Evolutionary conservation across 306 rosid genomes (phyloP).

Genomic region (Leucaena leucocephala): DNA sequence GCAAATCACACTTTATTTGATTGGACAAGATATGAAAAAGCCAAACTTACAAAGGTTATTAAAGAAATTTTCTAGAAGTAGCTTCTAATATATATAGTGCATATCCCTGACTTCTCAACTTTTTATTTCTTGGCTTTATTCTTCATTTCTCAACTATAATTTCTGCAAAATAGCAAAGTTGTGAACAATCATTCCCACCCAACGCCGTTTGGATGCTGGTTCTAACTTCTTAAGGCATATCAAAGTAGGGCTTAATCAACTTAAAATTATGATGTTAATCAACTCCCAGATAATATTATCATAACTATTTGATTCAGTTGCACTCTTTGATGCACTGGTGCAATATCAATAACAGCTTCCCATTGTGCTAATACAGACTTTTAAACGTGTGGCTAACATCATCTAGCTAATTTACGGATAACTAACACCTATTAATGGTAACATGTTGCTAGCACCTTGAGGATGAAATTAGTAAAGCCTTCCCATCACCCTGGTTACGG

Average conservation of each 20-base stretch:
- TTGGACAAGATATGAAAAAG: background rate
- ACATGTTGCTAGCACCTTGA: background rate
- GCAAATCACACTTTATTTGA: background rate
- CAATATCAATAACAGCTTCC: background rate
- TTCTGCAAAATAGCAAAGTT: background rate
- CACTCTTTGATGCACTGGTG: background rate
- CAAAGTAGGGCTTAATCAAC: background rate
- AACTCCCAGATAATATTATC: background rate
- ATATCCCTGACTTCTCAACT: conserved; percentile 1
- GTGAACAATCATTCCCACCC: background rate
- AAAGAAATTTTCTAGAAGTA: background rate
- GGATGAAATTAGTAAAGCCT: background rate
- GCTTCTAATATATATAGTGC: background rate
- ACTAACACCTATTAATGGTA: background rate
- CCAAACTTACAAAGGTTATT: background rate
- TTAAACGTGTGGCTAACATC: background rate
- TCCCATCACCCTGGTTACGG: background rate
- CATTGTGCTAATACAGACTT: background rate
- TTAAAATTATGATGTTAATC: background rate
- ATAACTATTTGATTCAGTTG: background rate
- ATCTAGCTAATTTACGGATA: background rate
- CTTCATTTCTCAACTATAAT: conserved; percentile 6
- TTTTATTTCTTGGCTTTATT: conserved; percentile 4
- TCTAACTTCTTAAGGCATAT: background rate
- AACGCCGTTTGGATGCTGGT: background rate